A percentile compares a stretch with the other conserved stretches of the same genome.
These are phyloP conservation scores for Ceratocystis albifundus DNA, from an alignment of 2,329 filamentous ascomycete genomes.

Conservation along the genomic window DNA sequence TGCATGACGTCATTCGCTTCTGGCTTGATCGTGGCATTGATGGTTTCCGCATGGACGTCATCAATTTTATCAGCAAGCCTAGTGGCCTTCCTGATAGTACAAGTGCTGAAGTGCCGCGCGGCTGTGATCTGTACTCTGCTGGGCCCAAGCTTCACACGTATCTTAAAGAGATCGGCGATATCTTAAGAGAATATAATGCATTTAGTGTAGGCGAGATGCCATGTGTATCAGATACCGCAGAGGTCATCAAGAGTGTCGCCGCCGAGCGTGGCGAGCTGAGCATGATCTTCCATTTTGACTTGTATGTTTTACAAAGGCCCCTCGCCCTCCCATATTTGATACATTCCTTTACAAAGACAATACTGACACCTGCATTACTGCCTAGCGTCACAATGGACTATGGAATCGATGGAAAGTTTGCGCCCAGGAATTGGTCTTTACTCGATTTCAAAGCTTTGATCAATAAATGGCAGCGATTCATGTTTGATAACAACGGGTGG, in stretches of 20 bases:
- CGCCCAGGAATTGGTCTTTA: constrained; percentile 36
- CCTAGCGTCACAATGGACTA: constrained; percentile 38
- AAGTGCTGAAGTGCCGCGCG: constrained; percentile 26
- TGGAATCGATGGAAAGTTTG: constrained; percentile 36
- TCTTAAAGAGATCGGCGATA: constrained; percentile 35
- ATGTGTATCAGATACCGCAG: constrained; percentile 33
- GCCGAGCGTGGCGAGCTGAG: constrained; percentile 49
- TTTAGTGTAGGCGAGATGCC: constrained; percentile 44
- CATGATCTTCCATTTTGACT: constrained; percentile 65
- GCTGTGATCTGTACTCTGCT: constrained; percentile 41
- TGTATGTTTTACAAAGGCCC: constrained; percentile 30
- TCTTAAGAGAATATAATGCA: constrained; percentile 38
- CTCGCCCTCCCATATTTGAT: constrained; percentile 24
- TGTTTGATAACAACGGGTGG: constrained; percentile 50
- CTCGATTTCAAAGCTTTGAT: constrained; percentile 43
- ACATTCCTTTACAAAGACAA: neutral
- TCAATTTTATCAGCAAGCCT: constrained; percentile 56
- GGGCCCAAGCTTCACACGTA: constrained; percentile 40
- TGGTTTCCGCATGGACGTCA: constrained; percentile 56
- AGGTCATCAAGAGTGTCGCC: constrained; percentile 40
- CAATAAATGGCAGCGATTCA: constrained; percentile 48
- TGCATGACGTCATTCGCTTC: constrained; percentile 59
- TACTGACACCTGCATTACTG: constrained; percentile 26
- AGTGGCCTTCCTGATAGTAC: constrained; percentile 42
- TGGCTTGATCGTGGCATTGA: constrained; percentile 60